These are phyloP conservation scores for Calocybe gangraenosa DNA, from an alignment of 768 basidiomycete genomes.

Conservation along the genomic window DNA sequence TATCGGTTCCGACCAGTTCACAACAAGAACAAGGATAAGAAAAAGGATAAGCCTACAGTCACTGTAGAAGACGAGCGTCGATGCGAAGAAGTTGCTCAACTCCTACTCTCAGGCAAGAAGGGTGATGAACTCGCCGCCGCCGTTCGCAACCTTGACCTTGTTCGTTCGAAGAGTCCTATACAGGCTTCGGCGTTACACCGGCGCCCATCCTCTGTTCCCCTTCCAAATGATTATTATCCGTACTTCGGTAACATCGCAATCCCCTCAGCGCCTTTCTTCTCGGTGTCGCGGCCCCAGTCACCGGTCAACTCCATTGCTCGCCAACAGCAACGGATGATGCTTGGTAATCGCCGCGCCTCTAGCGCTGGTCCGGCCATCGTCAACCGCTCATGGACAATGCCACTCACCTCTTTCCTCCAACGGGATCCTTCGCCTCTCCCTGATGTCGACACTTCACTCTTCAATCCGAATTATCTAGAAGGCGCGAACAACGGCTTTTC, in stretches of 20 bases:
- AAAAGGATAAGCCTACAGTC: conserved; percentile 31
- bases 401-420: conserved; percentile 24
- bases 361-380: conserved; percentile 36
- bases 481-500: conserved; percentile 6
- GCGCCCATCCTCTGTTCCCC: conserved; percentile 61
- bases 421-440: conserved; percentile 46
- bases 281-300: conserved; percentile 37
- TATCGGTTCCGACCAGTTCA: conserved; percentile 56
- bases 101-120: conserved; percentile 66
- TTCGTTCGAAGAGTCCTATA: conserved; percentile 15
- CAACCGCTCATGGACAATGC: conserved; percentile 32
- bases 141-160: conserved; percentile 47
- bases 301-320: conserved; percentile 39
- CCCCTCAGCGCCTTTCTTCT: conserved; percentile 35
- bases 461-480: conserved; percentile 33
- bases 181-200: conserved; percentile 23
- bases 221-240: conserved; percentile 37
- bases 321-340: conserved; percentile 28
- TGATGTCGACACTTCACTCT: conserved; percentile 43
- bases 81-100: conserved; percentile 62
- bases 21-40: conserved; percentile 43
- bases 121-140: conserved; percentile 64
- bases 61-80: conserved; percentile 57
- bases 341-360: conserved; percentile 47
- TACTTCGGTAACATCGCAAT: conserved; percentile 34